Conservation (phyloP, 768 basidiomycete species). For the Tylopilus plumbeoviolaceoides region DNA sequence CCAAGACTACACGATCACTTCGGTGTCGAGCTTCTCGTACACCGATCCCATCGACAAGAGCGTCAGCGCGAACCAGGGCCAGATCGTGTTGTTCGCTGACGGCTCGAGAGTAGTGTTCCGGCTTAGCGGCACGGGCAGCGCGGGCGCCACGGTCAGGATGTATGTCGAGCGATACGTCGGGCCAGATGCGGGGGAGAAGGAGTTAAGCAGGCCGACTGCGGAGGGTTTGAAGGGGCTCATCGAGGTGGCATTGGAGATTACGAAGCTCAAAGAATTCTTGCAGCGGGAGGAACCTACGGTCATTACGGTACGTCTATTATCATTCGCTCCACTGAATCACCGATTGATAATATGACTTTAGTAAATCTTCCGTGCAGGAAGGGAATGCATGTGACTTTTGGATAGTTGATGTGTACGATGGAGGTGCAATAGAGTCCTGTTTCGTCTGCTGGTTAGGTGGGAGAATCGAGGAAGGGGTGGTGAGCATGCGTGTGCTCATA, state of each 20-base stretch:
- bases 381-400: background rate
- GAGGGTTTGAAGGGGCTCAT: slow-evolving; percentile 94
- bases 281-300: slow-evolving; percentile 91
- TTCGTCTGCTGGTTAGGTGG: background rate
- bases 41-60: slow-evolving; percentile 97
- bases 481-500: background rate
- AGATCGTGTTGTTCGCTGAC: slow-evolving; percentile 87
- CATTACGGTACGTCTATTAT: slow-evolving; percentile 67
- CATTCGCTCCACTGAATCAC: background rate
- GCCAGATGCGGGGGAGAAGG: slow-evolving; percentile 60
- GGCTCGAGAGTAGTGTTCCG: slow-evolving; percentile 95
- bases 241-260: slow-evolving; percentile 85
- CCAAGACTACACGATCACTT: slow-evolving; percentile 71
- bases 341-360: slow-evolving; percentile 3
- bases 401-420: slow-evolving; percentile 17
- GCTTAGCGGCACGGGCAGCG: slow-evolving; percentile 92
- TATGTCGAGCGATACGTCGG: slow-evolving; percentile 93
- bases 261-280: slow-evolving; percentile 82
- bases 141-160: slow-evolving; percentile 93
- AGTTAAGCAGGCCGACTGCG: slow-evolving; percentile 70
- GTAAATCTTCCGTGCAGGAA: slow-evolving; percentile 11
- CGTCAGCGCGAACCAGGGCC: slow-evolving; percentile 92
- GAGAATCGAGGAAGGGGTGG: background rate
- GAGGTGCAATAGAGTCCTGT: slow-evolving; percentile 11
- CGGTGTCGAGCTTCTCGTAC: slow-evolving; percentile 88